Base-by-base conservation (phyloP, 2,329 filamentous ascomycete species). In the Fusarium torreyae region DNA sequence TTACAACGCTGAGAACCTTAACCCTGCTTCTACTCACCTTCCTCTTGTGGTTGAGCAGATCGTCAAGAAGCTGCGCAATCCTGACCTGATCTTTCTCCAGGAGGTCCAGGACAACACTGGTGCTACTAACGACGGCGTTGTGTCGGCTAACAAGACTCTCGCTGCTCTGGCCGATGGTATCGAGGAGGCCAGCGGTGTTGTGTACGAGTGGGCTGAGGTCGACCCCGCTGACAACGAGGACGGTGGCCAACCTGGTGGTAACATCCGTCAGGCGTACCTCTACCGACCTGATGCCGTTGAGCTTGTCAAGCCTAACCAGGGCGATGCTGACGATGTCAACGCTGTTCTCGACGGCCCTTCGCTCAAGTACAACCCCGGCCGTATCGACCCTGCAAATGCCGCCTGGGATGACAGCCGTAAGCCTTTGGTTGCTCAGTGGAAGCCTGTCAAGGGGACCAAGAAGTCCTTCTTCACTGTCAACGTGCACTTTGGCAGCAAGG, bases 1-100 rank as follows among this genome's bases (percentile, higher is more conserved):
- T 63, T 93, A 92, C 83, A 93, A 93, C 77, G 85, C 92, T 33
- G 89, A 92, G 77, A 93, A 93, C 77, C 82, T 93, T 17, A 80
- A 83, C 9, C 87, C 90, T 0, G 82, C 80, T 34, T 87, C 87
- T 0, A 69, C 82, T 3, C 86, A 89, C 67, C 80, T 92, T 24
- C 79, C 83, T n/a, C 78, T 78, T 14, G 83, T 92, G n/a, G 87
- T 90, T 3, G 78, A 82, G 10, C 89, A 93, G 72, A 91, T 93
- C 66, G 88, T 89, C 53, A 79, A 87, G 68, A 89, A 88, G 78
- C 80, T 93, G 66, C 84, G 83, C 61, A 85, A 85, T 0, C 91
- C 91, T 0, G 88, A 91, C 74, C 76, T 93, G 7, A 74, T 93
- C 59, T 91, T 92, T 74, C 73, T 93, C 5, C 91, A 93, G 76